Percentiles rank a stretch among this genome's conserved stretches.
Conservation (phyloP, 805 yeast genomes). For the Tanozyma kutaoensis region DNA sequence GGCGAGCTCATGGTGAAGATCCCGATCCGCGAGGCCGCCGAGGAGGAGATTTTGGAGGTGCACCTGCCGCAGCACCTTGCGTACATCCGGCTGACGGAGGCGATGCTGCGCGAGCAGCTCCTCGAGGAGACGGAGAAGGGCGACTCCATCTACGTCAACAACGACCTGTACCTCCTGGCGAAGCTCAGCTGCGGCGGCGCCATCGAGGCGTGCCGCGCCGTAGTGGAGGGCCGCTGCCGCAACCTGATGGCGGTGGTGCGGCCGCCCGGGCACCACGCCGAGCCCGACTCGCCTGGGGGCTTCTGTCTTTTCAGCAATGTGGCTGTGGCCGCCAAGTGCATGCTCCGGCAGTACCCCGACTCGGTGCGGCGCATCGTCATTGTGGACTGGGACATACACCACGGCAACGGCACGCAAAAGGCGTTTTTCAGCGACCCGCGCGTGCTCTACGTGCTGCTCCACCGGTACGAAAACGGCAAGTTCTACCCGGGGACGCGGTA, state of each 20-base stretch:
- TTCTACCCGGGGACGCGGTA: conserved; percentile 91
- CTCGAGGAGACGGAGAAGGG: conserved; percentile 79
- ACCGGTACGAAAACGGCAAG: conserved; percentile 82
- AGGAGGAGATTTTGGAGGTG: conserved; percentile 75
- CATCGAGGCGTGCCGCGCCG: conserved; percentile 92
- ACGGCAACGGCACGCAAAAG: conserved; percentile 96
- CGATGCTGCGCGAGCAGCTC: conserved; percentile 66
- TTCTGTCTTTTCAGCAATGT: conserved; percentile 93
- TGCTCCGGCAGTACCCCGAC: conserved; percentile 75
- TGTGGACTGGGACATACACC: conserved; percentile 97
- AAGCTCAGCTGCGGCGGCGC: conserved; percentile 93
- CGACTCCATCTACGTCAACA: conserved; percentile 90
- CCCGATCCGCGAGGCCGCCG: conserved; percentile 80
- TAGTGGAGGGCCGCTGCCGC: conserved; percentile 82
- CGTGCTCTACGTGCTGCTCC: conserved; percentile 82
- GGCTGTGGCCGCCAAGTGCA: conserved; percentile 88
- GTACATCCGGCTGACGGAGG: conserved; percentile 60
- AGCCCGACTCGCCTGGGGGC: conserved; percentile 95
- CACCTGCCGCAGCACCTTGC: conserved; percentile 74
- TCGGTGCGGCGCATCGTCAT: conserved; percentile 73
- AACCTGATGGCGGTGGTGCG: conserved; percentile 90
- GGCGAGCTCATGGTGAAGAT: conserved; percentile 83
- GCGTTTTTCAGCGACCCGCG: conserved; percentile 83
- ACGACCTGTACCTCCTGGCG: conserved; percentile 79
- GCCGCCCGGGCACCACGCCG: conserved; percentile 99